Evolutionary conservation across 768 basidiomycete species (phyloP).

Genomic region (Russula brevipes): DNA sequence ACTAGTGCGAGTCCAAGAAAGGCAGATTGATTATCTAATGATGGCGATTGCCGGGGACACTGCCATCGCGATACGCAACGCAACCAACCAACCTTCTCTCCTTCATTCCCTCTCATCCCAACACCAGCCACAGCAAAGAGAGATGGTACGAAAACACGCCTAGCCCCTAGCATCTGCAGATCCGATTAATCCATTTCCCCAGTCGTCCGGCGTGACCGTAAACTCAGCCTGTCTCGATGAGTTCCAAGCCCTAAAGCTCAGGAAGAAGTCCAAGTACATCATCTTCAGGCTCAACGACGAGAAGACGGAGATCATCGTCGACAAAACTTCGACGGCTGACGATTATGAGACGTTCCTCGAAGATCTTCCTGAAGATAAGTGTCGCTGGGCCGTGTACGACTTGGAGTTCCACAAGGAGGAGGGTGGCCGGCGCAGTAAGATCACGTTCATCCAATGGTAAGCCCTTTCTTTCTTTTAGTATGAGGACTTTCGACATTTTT

Average conservation of each 20-base stretch:
- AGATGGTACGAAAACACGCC: conserved; percentile 20
- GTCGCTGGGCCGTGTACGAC: conserved; percentile 91
- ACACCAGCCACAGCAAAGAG: not conserved
- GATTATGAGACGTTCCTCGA: conserved; percentile 70
- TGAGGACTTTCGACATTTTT: not conserved
- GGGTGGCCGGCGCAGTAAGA: conserved; percentile 79
- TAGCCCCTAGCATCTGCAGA: not conserved
- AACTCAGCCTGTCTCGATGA: conserved; percentile 50
- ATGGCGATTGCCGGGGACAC: conserved; percentile 21
- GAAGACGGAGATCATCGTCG: conserved; percentile 70
- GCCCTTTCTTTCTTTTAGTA: not conserved
- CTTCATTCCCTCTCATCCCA: not conserved
- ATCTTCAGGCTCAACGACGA: conserved; percentile 61
- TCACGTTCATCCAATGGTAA: conserved; percentile 80
- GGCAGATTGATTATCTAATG: conserved; percentile 15
- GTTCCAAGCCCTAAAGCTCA: conserved; percentile 70
- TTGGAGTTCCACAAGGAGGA: conserved; percentile 74
- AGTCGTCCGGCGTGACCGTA: conserved; percentile 67
- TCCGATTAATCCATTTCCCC: not conserved
- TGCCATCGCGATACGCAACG: conserved; percentile 15
- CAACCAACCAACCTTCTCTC: not conserved
- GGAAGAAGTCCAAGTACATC: conserved; percentile 78
- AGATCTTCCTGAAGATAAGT: conserved; percentile 68
- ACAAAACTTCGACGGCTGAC: conserved; percentile 48
- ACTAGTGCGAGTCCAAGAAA: conserved; percentile 16